A percentile compares a stretch with the other conserved stretches of the same genome.
Conservation (phyloP, 352 stramenopile species). For the Globisporangium parvum region DNA sequence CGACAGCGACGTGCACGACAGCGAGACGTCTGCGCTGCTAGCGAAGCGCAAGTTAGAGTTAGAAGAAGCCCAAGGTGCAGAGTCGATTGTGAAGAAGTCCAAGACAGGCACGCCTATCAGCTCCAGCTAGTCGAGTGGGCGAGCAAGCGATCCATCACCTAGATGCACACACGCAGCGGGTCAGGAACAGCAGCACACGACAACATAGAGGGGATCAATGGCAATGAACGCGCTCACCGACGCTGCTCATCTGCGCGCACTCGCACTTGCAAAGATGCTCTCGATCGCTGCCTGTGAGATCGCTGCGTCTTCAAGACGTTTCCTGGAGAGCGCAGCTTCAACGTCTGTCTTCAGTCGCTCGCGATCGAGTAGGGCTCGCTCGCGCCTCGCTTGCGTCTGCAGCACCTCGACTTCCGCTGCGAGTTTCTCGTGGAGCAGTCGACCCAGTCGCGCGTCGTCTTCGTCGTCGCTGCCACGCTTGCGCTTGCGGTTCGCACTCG, state of each 20-base stretch:
- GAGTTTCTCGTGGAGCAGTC: slow-evolving; percentile 14
- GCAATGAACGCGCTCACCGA: slow-evolving; percentile 7
- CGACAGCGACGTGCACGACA: slow-evolving; percentile 22
- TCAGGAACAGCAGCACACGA: slow-evolving; percentile 6
- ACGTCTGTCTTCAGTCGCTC: slow-evolving; percentile 31
- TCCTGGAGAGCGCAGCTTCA: slow-evolving; percentile 22
- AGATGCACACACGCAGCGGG: background rate
- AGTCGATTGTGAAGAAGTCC: slow-evolving; percentile 65
- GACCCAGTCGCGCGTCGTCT: slow-evolving; percentile 9
- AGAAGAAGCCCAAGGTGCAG: slow-evolving; percentile 36
- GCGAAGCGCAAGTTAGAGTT: slow-evolving; percentile 63
- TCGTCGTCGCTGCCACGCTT: slow-evolving; percentile 9
- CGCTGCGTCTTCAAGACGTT: slow-evolving; percentile 25
- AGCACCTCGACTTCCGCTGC: slow-evolving; percentile 13
- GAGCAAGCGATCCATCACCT: background rate
- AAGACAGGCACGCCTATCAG: slow-evolving; percentile 69
- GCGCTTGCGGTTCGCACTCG: slow-evolving; percentile 8
- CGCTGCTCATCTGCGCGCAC: background rate
- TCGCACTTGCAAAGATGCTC: slow-evolving; percentile 15
- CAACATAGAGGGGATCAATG: slow-evolving; percentile 14
- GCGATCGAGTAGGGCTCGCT: slow-evolving; percentile 14
- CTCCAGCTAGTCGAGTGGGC: slow-evolving; percentile 36
- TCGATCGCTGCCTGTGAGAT: slow-evolving; percentile 18
- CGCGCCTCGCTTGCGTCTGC: slow-evolving; percentile 25
- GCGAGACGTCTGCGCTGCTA: slow-evolving; percentile 20